Base-by-base conservation (phyloP, 2,329 filamentous ascomycete genomes). In the Septoria petroselini region DNA sequence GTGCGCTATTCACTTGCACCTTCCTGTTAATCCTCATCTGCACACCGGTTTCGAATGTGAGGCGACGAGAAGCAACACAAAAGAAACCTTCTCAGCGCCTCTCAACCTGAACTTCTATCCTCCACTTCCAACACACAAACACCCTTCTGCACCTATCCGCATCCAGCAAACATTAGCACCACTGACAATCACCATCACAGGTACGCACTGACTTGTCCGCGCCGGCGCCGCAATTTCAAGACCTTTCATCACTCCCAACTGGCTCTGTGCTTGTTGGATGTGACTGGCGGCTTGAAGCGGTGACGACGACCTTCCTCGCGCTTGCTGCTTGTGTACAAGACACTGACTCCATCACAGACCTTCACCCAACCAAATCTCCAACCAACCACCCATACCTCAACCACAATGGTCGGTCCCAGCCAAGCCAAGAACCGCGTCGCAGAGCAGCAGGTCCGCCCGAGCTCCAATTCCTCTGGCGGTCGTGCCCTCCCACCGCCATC, bases 161-260 rank as follows among this genome's bases (percentile, higher is more conserved):
- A 38, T 44, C 23, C 5, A 8, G 3, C 43, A 31, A 19, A 19
- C 8, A 30, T 19, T 27, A 37, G 2, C 37, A 43, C 37, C 33
- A 41, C 41, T 51, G 18, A 51, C 48, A 45, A 25, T 14, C 41
- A 25, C 14, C 38, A 19, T 15, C 31, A 49, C 39, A 38, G 33
- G 29, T 19, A 44, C 33, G 41, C 29, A 15, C 19, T 27, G 14
- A 37, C 31, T 37, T 11, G 31, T 29, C 17, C 27, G 19, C n/a
- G 9, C 23, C 41, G 41, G 41, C 41, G 41, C 39, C 41, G 29
- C 41, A 23, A 27, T 23, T 43, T 21, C 19, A 4, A 49, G 12
- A 39, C 33, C 30, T 19, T 15, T 19, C 7, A 8, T 15, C 7
- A 33, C 3, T 29, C 12, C 30, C 29, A 12, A 21, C 11, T 12